Conservation (phyloP, 2,329 filamentous ascomycete species). For the Zarea fungicola region DNA sequence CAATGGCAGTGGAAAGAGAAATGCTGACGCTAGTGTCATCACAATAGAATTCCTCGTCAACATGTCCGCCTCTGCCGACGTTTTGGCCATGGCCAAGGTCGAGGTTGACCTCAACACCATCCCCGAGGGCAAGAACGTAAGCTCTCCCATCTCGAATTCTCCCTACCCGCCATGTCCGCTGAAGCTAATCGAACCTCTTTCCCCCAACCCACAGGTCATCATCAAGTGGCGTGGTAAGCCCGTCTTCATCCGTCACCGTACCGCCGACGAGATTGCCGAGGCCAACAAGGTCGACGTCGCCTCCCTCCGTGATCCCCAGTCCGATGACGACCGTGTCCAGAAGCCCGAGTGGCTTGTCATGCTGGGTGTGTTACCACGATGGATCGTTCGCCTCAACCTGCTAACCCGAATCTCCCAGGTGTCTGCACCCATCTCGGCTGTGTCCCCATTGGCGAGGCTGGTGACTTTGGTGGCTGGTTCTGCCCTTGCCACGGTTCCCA, state of each 20-base stretch:
- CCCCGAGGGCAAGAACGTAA: slow-evolving; percentile 98
- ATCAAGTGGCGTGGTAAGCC: slow-evolving; percentile 99
- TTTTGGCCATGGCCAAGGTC: slow-evolving; percentile 98
- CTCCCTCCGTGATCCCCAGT: slow-evolving; percentile 82
- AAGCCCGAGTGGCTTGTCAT: slow-evolving; percentile 99
- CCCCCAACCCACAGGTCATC: slow-evolving; percentile 61
- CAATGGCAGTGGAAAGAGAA: slow-evolving; percentile 9
- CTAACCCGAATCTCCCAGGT: slow-evolving; percentile 47
- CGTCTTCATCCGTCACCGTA: slow-evolving; percentile 99
- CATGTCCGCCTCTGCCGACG: slow-evolving; percentile 98
- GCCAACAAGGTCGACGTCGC: slow-evolving; percentile 84
- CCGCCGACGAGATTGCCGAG: slow-evolving; percentile 85
- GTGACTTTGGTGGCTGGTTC: slow-evolving; percentile 99
- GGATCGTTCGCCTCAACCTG: neutral
- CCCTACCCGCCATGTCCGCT: neutral
- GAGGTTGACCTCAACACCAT: slow-evolving; percentile 91
- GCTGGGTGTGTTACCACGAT: slow-evolving; percentile 61
- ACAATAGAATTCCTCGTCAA: slow-evolving; percentile 95
- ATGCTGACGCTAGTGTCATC: slow-evolving; percentile 22
- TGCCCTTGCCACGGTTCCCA: slow-evolving; percentile 99
- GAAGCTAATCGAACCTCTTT: neutral
- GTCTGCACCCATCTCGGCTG: slow-evolving; percentile 99
- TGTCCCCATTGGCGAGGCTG: slow-evolving; percentile 97
- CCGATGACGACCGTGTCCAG: slow-evolving; percentile 90
- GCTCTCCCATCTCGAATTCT: slow-evolving; percentile 28